Conservation (phyloP, 495 filamentous ascomycete genomes). For the Daldinia childiae region DNA sequence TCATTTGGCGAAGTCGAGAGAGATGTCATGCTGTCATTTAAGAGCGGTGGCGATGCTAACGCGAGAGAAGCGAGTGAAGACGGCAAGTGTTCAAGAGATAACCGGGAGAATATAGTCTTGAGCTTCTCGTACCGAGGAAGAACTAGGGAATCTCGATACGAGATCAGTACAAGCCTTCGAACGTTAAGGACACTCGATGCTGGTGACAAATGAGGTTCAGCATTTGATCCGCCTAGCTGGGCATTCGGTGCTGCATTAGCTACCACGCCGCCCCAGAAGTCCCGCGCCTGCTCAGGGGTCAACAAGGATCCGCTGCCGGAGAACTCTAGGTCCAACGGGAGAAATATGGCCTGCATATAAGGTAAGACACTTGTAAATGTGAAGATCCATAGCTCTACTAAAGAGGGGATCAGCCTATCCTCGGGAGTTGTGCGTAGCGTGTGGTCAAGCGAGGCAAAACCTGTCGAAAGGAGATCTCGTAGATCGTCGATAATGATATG, state of each 20-base stretch:
- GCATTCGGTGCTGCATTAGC: slow-evolving; percentile 31
- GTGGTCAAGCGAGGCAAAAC: slow-evolving; percentile 86
- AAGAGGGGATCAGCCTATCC: slow-evolving; percentile 80
- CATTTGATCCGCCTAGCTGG: slow-evolving; percentile 16
- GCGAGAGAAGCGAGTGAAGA: slow-evolving; percentile 63
- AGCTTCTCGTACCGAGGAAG: slow-evolving; percentile 85
- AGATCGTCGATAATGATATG: slow-evolving; percentile 80
- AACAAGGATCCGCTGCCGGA: slow-evolving; percentile 82
- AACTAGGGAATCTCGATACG: slow-evolving; percentile 89
- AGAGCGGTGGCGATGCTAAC: slow-evolving; percentile 50
- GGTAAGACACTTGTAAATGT: slow-evolving; percentile 90
- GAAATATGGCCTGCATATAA: slow-evolving; percentile 95
- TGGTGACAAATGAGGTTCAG: slow-evolving; percentile 49
- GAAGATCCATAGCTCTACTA: slow-evolving; percentile 93
- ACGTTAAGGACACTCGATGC: slow-evolving; percentile 75
- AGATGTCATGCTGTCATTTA: slow-evolving; percentile 54
- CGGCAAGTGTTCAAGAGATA: slow-evolving; percentile 84
- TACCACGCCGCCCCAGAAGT: slow-evolving; percentile 83
- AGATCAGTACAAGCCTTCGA: slow-evolving; percentile 84
- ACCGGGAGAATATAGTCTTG: slow-evolving; percentile 87
- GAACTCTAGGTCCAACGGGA: slow-evolving; percentile 94
- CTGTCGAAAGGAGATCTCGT: slow-evolving; percentile 78
- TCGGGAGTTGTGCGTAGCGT: slow-evolving; percentile 79
- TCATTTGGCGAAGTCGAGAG: slow-evolving; percentile 54
- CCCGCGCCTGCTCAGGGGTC: slow-evolving; percentile 75